Percentiles rank a stretch among this genome's conserved stretches.
Conservation (phyloP, 768 basidiomycete genomes). For the Suillus alpinus region DNA sequence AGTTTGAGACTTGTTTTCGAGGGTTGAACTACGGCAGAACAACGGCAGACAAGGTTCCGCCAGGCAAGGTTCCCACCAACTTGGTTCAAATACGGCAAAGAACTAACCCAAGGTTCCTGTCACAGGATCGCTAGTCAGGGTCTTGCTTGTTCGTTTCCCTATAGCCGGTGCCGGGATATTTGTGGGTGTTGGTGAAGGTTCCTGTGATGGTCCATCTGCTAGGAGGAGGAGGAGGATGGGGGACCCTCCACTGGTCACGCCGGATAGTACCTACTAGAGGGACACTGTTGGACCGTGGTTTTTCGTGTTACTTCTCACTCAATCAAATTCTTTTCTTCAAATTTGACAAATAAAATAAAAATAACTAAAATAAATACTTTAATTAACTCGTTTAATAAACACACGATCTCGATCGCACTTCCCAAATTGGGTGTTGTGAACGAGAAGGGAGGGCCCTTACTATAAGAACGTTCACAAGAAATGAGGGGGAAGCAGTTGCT, state of each 20-base stretch:
- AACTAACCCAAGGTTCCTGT: constrained; percentile 2
- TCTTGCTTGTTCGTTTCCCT: constrained; percentile 1
- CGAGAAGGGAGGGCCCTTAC: constrained; percentile 25
- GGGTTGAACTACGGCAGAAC: not conserved
- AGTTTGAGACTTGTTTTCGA: not conserved
- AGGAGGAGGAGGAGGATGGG: no score
- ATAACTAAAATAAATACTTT: constrained; percentile 16
- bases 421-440: constrained; percentile 2
- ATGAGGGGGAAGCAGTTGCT: constrained; percentile 3
- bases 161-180: constrained; percentile 31
- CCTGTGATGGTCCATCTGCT: no score
- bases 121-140: constrained; percentile 2
- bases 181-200: no score
- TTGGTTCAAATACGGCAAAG: not conserved
- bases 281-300: no score
- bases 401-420: constrained; percentile 16
- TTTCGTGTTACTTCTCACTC: no score
- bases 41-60: constrained; percentile 1
- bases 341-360: not conserved
- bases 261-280: no score
- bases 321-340: constrained; percentile 8
- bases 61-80: not conserved
- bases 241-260: no score
- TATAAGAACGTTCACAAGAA: constrained; percentile 22
- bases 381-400: constrained; percentile 32